Conservation (phyloP, 2,329 filamentous ascomycete species). For the Phoma herbarum region DNA sequence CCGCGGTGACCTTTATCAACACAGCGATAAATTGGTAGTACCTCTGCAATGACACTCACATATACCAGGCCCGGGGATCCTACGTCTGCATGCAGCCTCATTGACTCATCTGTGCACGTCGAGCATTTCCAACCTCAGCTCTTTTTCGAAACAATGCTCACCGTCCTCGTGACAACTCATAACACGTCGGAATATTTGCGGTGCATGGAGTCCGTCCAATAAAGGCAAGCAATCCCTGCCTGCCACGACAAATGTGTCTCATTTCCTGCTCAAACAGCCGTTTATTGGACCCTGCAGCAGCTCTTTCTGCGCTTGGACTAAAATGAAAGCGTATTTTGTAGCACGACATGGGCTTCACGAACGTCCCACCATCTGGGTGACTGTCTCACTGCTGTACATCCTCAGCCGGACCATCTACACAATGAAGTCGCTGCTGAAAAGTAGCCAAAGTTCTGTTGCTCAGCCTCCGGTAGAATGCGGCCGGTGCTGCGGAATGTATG, state of each 20-base stretch:
- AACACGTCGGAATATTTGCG: conserved; percentile 27
- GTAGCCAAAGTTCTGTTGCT: background rate
- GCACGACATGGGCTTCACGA: conserved; percentile 20
- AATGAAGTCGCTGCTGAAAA: background rate
- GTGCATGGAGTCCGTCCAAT: conserved; percentile 19
- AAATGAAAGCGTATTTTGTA: conserved; percentile 22
- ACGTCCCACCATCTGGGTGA: conserved; percentile 19
- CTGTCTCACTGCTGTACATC: conserved; percentile 7
- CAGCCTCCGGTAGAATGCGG: conserved; percentile 16
- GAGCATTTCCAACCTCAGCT: conserved; percentile 10
- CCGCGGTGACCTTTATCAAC: conserved; percentile 15
- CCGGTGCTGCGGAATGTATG: conserved; percentile 13
- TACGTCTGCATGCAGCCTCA: conserved; percentile 5
- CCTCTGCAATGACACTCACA: conserved; percentile 9
- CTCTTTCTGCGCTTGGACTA: conserved; percentile 22
- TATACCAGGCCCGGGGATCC: background rate
- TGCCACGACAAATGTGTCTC: conserved; percentile 15
- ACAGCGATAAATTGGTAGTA: background rate
- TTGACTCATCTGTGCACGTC: conserved; percentile 15
- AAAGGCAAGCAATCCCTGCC: conserved; percentile 23
- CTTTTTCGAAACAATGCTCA: conserved; percentile 21
- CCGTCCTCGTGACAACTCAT: conserved; percentile 31
- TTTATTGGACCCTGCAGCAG: conserved; percentile 44
- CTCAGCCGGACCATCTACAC: background rate
- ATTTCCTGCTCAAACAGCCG: conserved; percentile 22